Evolutionary conservation across 2,329 filamentous ascomycete genomes (phyloP).

Genomic region (Microdochium trichocladiopsis): DNA sequence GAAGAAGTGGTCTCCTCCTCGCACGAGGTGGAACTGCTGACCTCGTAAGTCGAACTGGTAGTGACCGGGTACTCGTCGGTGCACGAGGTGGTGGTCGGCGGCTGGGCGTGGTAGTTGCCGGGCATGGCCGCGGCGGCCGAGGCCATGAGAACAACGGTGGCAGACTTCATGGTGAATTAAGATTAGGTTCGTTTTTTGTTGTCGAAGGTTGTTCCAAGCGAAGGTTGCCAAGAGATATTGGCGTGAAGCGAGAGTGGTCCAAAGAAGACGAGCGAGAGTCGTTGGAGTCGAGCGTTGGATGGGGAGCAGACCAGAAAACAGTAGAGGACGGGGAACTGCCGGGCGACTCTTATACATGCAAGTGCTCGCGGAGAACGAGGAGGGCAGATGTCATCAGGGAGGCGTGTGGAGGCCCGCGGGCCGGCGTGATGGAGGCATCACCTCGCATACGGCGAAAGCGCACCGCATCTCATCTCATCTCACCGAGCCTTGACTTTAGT

Average conservation of each 20-base stretch:
- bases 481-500: too few species aligned
- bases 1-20: too few species aligned
- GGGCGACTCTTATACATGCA: constrained; percentile 1
- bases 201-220: too few species aligned
- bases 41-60: too few species aligned
- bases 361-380: background rate
- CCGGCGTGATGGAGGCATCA: too few species aligned
- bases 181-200: background rate
- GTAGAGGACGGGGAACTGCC: background rate
- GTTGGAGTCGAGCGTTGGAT: background rate
- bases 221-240: background rate
- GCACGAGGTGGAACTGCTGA: too few species aligned
- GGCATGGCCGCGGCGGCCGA: background rate
- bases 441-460: too few species aligned
- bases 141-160: background rate
- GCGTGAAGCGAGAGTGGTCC: background rate
- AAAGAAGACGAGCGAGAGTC: background rate
- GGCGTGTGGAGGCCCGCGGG: too few species aligned
- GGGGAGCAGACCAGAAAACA: background rate
- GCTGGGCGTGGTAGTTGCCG: background rate
- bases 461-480: too few species aligned
- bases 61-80: background rate
- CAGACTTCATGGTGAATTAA: background rate
- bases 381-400: background rate
- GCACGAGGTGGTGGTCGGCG: background rate